Conservation (phyloP, 2,329 filamentous ascomycete species). For the Colletotrichum agaves region DNA sequence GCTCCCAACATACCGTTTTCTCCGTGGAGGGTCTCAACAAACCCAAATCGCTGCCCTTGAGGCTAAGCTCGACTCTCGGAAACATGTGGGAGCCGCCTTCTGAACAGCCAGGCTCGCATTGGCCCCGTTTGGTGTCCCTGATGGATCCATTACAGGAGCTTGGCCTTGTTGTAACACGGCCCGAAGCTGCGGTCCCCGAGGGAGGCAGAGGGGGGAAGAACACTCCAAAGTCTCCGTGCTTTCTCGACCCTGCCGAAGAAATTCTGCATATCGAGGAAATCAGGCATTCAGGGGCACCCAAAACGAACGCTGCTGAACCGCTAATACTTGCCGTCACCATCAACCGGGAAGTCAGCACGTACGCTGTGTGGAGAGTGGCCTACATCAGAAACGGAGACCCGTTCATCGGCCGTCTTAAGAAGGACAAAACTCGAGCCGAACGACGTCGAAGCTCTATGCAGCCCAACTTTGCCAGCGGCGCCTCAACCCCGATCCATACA, state of each 20-base stretch:
- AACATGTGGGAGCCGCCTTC: constrained; percentile 67
- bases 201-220: constrained; percentile 49
- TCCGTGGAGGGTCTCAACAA: constrained; percentile 67
- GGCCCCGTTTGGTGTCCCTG: constrained; percentile 83
- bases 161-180: constrained; percentile 78
- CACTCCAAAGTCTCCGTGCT: constrained; percentile 55
- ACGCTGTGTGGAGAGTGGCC: constrained; percentile 85
- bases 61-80: constrained; percentile 64
- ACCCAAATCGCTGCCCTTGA: constrained; percentile 64
- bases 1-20: constrained; percentile 63
- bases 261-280: constrained; percentile 83
- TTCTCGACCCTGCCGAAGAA: constrained; percentile 82
- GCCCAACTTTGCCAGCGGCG: constrained; percentile 76
- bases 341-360: constrained; percentile 79
- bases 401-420: constrained; percentile 58
- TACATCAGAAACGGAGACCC: constrained; percentile 77
- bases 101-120: constrained; percentile 66
- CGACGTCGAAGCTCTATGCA: constrained; percentile 73
- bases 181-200: constrained; percentile 53
- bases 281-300: constrained; percentile 60
- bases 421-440: constrained; percentile 57
- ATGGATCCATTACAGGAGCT: constrained; percentile 88
- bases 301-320: constrained; percentile 54
- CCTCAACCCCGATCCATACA: constrained; percentile 79
- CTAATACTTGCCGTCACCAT: constrained; percentile 83